Evolutionary conservation across 768 basidiomycete species (phyloP), one percentile per base, ranked within the genome.

Genomic region (Termitomyces sp.): DNA sequence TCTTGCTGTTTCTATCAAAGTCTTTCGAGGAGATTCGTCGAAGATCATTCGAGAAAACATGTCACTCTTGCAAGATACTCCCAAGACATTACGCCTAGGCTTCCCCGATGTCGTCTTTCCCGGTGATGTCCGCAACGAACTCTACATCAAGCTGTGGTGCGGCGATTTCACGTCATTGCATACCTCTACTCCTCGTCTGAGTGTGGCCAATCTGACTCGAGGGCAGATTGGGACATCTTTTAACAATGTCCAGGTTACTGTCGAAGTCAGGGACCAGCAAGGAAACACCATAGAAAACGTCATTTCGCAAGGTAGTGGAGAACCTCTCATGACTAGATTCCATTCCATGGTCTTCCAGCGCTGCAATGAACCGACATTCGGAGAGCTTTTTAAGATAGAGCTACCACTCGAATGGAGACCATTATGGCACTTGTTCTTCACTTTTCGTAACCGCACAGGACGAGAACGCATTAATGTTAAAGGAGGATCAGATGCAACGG

Each of bases 61-160:
- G 28, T 87, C 89, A 1, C 73, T 95, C 18, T 77, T 98, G 24
- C 86, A 88, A 58, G 91, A 89, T 62, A 82, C 85, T 9, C 90
- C 95, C 0, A 81, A 87, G 47, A 94, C 94, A 2, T 74, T 88
- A 13, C 89, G 93, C 3, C 84, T 98, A 34, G 94, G 94, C 31
- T 98, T 98, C 68, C 91, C 96, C 0, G 96, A 98, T 63, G 94
- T 97, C 7, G 94, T 96, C 9, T 94, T 94, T 67, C 95, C 95
- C 3, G 92, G 90, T 7, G 89, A 92, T 60, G 73, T 84, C n/a
- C 86, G 96, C 16, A 98, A 98, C 66, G 96, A 98, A 62, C 79
- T 98, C 13, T 98, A 98, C 71, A 82, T 98, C 75, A 97, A 97
- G 70, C 81, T 98, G 0, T 98, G 94, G 94, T 88, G 86, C 55